Base-by-base conservation (phyloP, 352 stramenopile species). In the Saprolegnia diclina region DNA sequence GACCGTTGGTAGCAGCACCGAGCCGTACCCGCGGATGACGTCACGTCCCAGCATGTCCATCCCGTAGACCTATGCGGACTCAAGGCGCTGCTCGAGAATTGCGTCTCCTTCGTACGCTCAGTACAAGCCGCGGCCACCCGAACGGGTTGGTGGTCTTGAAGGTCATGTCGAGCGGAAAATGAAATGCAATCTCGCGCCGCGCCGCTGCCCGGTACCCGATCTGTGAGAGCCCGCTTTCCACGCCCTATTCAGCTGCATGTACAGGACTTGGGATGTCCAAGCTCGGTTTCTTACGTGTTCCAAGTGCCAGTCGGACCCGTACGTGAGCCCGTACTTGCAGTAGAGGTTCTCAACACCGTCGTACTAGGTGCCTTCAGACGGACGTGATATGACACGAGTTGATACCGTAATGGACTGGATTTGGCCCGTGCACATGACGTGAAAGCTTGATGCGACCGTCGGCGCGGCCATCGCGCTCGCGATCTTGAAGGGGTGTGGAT, bases 91-190 rank as follows among this genome's bases (percentile, higher is more conserved):
- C 48, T 9, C 14, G 19, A 65, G 38, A 6, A 5, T 44, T 40
- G 21, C 10, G 38, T 35, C 29, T 35, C 29, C 2, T 71, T 71
- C 86, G 88, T 24, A 96, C 77, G 67, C 84, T 97, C 14, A 98
- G 73, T 9, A 95, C 89, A 16, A 98, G 75, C 11, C 94, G 79
- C 32, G 95, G 95, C 95, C 95, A 98, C 7, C 95, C 95, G 69
- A 94, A 96, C 9, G 91, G 87, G 69, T 98, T 98, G 0, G 94
- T 98, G 42, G 83, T 95, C 75, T 94, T 95, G 78, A 98, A 98
- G n/a, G 92, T 92, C 13, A 98, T 85, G 71, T 98, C 92, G 50
- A 98, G 90, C 4, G 95, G 95, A 72, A 98, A 98, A 65, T 98
- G 98, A 77, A 96, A 96, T 52, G 97, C 80, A 44, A 97, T 91